These are phyloP conservation scores for Powellomyces hirtus DNA, from an alignment of 192 early-diverging fungal genomes.

Conservation along the genomic window DNA sequence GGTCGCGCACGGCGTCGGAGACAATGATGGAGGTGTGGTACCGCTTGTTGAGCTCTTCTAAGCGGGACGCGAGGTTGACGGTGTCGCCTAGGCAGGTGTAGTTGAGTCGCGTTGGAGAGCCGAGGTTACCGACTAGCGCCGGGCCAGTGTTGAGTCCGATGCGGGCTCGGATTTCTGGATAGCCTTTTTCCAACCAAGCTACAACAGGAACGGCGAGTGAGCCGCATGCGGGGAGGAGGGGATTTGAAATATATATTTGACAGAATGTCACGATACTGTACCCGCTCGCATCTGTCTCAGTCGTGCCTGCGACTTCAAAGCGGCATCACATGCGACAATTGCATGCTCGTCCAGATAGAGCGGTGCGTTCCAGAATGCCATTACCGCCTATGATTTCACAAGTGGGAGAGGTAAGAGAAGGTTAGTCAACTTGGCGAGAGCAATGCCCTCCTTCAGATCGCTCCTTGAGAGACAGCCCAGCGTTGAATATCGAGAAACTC, in stretches of 20 bases:
- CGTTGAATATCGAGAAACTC: too few relatives aligned
- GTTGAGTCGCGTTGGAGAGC: constrained; percentile 38
- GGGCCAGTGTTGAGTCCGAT: constrained; percentile 43
- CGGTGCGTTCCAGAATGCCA: constrained; percentile 35
- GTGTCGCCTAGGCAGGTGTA: constrained; percentile 43
- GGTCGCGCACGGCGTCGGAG: constrained; percentile 27
- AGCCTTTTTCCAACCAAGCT: constrained; percentile 25
- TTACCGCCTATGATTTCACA: too few relatives aligned
- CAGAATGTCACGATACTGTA: not conserved
- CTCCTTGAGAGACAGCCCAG: too few relatives aligned
- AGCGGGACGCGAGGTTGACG: constrained; percentile 37
- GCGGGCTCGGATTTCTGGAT: constrained; percentile 29
- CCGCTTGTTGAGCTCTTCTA: constrained; percentile 38
- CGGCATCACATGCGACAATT: constrained; percentile 30
- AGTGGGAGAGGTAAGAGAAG: too few relatives aligned
- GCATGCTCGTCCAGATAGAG: constrained; percentile 26
- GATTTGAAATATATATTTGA: not conserved
- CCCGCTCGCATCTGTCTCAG: constrained; percentile 15
- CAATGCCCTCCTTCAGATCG: too few relatives aligned
- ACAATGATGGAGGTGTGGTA: constrained; percentile 35
- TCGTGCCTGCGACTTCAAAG: constrained; percentile 23
- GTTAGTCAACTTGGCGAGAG: too few relatives aligned
- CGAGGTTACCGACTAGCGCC: constrained; percentile 40
- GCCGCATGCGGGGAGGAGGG: not conserved
- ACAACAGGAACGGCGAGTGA: not conserved